phyloP scores from a whole-genome alignment of 306 rosid species.

The Vigna unguiculata region DNA sequence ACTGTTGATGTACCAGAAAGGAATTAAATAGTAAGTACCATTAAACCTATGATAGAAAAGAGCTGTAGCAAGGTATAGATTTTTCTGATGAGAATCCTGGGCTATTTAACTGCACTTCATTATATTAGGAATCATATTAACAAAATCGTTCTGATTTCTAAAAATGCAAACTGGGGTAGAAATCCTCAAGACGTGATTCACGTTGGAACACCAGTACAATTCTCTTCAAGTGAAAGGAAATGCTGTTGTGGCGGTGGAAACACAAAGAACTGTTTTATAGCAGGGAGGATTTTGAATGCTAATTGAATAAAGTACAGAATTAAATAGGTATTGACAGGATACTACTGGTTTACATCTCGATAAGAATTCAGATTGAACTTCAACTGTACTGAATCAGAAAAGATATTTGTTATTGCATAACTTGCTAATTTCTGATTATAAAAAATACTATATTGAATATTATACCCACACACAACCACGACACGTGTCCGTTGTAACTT shows the following conservation, averaged over 20 bases:
- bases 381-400: background rate
- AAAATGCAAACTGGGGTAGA: too few relatives aligned
- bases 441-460: conserved; percentile 7
- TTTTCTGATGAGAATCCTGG: too few relatives aligned
- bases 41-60: background rate
- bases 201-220: too few relatives aligned
- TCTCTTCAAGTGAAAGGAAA: background rate
- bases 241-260: background rate
- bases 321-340: background rate
- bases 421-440: conserved; percentile 12
- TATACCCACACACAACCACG: conserved; percentile 25
- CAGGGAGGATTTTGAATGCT: background rate
- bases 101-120: too few relatives aligned
- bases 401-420: background rate
- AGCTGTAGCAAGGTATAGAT: background rate
- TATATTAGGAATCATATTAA: too few relatives aligned
- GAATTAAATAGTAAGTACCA: background rate
- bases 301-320: background rate
- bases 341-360: too few relatives aligned
- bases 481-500: background rate
- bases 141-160: too few relatives aligned
- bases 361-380: background rate
- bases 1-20: too few relatives aligned
- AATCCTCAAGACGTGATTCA: too few relatives aligned
- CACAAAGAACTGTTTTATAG: background rate